Evolutionary conservation across 768 basidiomycete genomes (phyloP).

Genomic region (Agrocybe praecox): DNA sequence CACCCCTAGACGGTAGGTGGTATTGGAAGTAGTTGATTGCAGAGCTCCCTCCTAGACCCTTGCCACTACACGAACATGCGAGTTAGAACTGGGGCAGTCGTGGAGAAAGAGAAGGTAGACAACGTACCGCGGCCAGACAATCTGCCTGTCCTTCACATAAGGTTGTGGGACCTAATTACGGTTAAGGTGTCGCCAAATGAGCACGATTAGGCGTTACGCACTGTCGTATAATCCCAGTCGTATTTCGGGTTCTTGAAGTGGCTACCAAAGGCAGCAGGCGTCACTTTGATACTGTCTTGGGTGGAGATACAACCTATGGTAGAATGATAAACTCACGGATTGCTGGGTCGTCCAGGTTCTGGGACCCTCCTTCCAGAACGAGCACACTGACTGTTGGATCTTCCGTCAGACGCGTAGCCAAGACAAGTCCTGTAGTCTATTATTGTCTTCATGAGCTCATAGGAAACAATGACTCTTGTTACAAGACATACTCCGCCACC

Average conservation of each 20-base stretch:
- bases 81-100: neutral
- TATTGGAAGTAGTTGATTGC: constrained; percentile 7
- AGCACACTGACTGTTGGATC: neutral
- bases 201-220: neutral
- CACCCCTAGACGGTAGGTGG: neutral
- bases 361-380: neutral
- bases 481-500: constrained; percentile 1
- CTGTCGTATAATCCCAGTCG: constrained; percentile 1
- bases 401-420: constrained; percentile 2
- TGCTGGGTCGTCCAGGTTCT: neutral
- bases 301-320: neutral
- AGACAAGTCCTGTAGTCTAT: neutral
- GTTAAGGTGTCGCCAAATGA: neutral
- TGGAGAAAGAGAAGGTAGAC: neutral
- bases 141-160: neutral
- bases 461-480: neutral
- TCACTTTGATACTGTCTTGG: neutral
- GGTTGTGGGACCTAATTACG: neutral
- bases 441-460: neutral
- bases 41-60: constrained; percentile 6
- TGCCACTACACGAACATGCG: neutral
- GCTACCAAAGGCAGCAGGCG: constrained; percentile 3
- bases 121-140: constrained; percentile 2
- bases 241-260: constrained; percentile 5
- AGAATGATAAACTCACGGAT: neutral